Base-by-base conservation (phyloP, 2,329 filamentous ascomycete genomes). In the Orbilia javanica region DNA sequence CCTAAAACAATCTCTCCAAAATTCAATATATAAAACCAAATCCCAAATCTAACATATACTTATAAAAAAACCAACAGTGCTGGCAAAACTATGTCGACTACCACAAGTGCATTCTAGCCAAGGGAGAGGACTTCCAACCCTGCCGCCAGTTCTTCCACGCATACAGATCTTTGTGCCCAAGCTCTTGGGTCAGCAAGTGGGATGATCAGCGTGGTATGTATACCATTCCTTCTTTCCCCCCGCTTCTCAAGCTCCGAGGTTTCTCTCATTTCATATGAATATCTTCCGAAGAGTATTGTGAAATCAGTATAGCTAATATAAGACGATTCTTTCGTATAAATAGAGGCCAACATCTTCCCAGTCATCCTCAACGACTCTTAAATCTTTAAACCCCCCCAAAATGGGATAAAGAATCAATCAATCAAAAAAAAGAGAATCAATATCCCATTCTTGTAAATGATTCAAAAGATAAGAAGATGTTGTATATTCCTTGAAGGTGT, bases 21-120 rank as follows among this genome's bases (percentile, higher is more conserved):
- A 11, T n/a, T n/a, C n/a, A 57, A 25, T 6, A 52, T 29, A 42
- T 8, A 52, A 52, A 46, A 48, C 5, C 31, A 34, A 34, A n/a
- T n/a, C n/a, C 27, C n/a, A 11, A 42, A 68, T 27, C 46, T 39
- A 57, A 53, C 31, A 25, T n/a, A n/a, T n/a, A n/a, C n/a, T n/a
- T n/a, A 25, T 6, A 22, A 8, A 36, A 50, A 22, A 10, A 48
- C 18, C 4, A 92, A 25, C 94, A 99, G 90, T 99, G 96, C 93
- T 99, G 96, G 96, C 96, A 99, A 87, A 99, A 99, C 90, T 99
- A 99, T 88, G 96, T 99, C 88, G 96, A 99, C 87, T 98, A 99
- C 90, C 93, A 99, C 91, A 99, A 99, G 90, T 99, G 96, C 89
- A 94, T 97, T 86, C 88, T 91, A 85, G 95, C 94, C 87, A 98